phyloP scores from a whole-genome alignment of 352 stramenopile genomes.

The Phytopythium kandeliae region DNA sequence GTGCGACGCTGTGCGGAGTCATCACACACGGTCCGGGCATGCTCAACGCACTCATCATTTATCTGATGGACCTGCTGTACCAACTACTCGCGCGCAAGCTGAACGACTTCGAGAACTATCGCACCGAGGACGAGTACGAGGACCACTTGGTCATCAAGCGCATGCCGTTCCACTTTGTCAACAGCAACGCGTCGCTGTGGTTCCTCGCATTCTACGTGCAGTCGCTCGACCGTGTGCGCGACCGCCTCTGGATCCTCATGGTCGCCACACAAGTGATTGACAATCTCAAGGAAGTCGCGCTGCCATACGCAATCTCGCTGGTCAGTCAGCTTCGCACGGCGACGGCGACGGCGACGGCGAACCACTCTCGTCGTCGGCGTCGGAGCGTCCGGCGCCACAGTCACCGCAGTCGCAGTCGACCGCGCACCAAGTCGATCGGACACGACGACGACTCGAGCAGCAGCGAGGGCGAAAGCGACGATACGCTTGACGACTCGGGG shows the following conservation, averaged over 20 bases:
- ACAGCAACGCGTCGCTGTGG: slow-evolving; percentile 68
- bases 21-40: slow-evolving; percentile 52
- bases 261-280: slow-evolving; percentile 58
- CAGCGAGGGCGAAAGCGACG: slow-evolving; percentile 11
- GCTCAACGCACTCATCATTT: slow-evolving; percentile 61
- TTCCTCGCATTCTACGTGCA: slow-evolving; percentile 64
- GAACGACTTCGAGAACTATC: slow-evolving; percentile 74
- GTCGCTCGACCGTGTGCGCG: slow-evolving; percentile 45
- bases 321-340: slow-evolving; percentile 30
- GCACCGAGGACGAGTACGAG: slow-evolving; percentile 54
- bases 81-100: slow-evolving; percentile 53
- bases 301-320: slow-evolving; percentile 46
- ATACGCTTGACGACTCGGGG: slow-evolving; percentile 10
- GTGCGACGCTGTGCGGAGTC: slow-evolving; percentile 17
- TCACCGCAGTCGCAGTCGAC: slow-evolving; percentile 4
- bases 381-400: background rate
- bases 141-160: slow-evolving; percentile 67
- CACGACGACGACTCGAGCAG: slow-evolving; percentile 8
- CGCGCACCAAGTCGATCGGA: background rate
- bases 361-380: slow-evolving; percentile 21
- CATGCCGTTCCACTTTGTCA: slow-evolving; percentile 76
- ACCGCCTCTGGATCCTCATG: slow-evolving; percentile 64
- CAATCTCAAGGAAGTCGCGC: slow-evolving; percentile 63
- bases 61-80: slow-evolving; percentile 60
- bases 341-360: slow-evolving; percentile 15